Evolutionary conservation across 2,329 filamentous ascomycete genomes (phyloP), one percentile per base, ranked within the genome.

Genomic region (Phyllachora maydis): DNA sequence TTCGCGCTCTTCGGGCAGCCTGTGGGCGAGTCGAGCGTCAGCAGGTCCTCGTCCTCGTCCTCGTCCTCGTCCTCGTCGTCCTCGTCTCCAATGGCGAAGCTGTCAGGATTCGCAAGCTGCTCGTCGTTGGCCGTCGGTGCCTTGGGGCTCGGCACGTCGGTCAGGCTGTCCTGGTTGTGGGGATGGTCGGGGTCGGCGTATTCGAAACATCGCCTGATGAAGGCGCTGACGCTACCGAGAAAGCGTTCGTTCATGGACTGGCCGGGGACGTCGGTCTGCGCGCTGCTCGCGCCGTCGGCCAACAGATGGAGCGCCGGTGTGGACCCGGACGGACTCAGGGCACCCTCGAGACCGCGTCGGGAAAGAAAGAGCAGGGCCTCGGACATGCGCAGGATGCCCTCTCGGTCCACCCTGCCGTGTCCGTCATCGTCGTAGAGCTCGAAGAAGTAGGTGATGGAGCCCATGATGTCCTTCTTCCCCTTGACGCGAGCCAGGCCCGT

Each of bases 371-470:
- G 54, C 16, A 98, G 54, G 0, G 85, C 81, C 47, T 98, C 88
- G 0, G 83, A 93, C 41, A 98, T 95, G 21, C 82, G 63, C 21
- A 98, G 48, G 28, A 98, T 98, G 5, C 88, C 88, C 46, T 98
- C 88, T 8, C 88, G 69, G 39, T 95, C 88, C 4, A 98, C 83
- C 36, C 68, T 81, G 14, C 88, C 88, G 41, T 92, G 82, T 2
- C 70, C 65, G 37, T 85, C 75, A 34, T 98, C 85, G 41, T 98
- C 88, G 44, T 95, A 93, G 1, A 98, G 65, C 39, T 93, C 79
- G 37, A 98, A 98, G 46, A 98, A 95, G 49, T 95, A 95, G 29
- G 72, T 88, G 40, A 98, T 95, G 28, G 78, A 88, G 15, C 79
- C 79, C 85, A 98, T 93, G 34, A 98, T 93, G 46, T 98, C 88